Evolutionary conservation across 148 eudicot species (phyloP).

Genomic region (Hydrangea macrophylla): DNA sequence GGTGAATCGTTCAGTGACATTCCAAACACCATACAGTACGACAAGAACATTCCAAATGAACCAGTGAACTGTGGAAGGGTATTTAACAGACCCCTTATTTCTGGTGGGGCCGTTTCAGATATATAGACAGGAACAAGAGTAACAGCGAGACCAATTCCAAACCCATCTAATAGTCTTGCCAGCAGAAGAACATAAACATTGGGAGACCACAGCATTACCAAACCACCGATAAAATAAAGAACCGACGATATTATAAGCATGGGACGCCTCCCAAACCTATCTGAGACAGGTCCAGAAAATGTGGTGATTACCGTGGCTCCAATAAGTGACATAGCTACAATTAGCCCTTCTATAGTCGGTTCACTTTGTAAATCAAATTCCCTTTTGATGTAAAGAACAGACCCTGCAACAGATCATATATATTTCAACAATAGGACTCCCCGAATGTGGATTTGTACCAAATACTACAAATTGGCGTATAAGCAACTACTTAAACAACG

Average conservation of each 20-base stretch:
- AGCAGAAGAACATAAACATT: constrained; percentile 74
- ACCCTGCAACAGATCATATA: constrained; percentile 43
- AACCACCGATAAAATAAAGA: constrained; percentile 69
- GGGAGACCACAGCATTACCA: constrained; percentile 92
- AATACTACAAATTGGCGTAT: not conserved
- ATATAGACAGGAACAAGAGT: constrained; percentile 87
- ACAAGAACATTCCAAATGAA: constrained; percentile 76
- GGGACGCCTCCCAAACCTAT: constrained; percentile 74
- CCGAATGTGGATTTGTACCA: not conserved
- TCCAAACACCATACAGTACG: constrained; percentile 82
- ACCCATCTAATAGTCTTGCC: constrained; percentile 78
- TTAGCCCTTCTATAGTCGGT: constrained; percentile 86
- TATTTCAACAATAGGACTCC: not conserved
- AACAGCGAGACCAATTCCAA: constrained; percentile 80
- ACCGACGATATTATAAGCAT: constrained; percentile 79
- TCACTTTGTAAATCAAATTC: constrained; percentile 66
- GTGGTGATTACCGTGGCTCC: constrained; percentile 92
- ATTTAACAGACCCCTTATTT: constrained; percentile 77
- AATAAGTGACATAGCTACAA: constrained; percentile 82
- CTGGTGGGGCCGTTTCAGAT: constrained; percentile 91
- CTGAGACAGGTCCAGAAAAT: constrained; percentile 83
- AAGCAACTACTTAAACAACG: too few relatives aligned
- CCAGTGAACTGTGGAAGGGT: constrained; percentile 93
- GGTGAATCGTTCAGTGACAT: constrained; percentile 76
- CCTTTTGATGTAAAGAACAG: constrained; percentile 78